phyloP scores from a whole-genome alignment of 1,139 yeast species.

The Lodderomyces parapsilosis region DNA sequence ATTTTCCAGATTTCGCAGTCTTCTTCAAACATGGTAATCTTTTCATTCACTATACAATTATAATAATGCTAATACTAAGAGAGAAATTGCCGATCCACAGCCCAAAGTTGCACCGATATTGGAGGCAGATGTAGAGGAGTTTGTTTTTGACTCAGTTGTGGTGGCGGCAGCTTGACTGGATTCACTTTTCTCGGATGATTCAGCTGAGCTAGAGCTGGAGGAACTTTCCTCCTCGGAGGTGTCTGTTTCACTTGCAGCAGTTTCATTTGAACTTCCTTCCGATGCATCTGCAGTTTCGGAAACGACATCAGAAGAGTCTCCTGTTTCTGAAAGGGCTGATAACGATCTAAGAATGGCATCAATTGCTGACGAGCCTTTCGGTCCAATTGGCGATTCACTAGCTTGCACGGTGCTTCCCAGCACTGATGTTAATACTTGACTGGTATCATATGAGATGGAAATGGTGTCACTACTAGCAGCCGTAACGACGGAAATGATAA shows the following conservation, averaged over 20 bases:
- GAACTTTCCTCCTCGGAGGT: background rate
- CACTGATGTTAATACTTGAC: background rate
- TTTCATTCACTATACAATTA: background rate
- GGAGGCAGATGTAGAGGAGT: constrained; percentile 2
- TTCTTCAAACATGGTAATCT: background rate
- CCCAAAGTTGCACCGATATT: constrained; percentile 9
- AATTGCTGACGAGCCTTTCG: constrained; percentile 5
- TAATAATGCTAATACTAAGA: constrained; percentile 7
- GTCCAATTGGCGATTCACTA: background rate
- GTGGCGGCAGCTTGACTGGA: too few relatives aligned
- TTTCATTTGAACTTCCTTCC: background rate
- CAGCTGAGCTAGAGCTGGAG: background rate
- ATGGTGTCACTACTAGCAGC: constrained; percentile 2
- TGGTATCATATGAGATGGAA: background rate
- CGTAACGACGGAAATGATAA: background rate
- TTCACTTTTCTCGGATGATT: background rate
- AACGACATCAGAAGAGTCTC: background rate
- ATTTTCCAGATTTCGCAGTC: background rate
- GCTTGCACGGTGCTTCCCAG: background rate
- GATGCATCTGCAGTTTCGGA: background rate
- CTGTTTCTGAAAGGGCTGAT: constrained; percentile 3
- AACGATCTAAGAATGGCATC: constrained; percentile 5
- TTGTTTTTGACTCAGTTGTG: background rate
- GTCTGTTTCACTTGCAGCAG: background rate
- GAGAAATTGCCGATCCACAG: constrained; percentile 9